Evolutionary conservation across 176 grass and related monocot species (phyloP), one percentile per base, ranked within the genome.

Genomic region (Rhynchospora pubera): DNA sequence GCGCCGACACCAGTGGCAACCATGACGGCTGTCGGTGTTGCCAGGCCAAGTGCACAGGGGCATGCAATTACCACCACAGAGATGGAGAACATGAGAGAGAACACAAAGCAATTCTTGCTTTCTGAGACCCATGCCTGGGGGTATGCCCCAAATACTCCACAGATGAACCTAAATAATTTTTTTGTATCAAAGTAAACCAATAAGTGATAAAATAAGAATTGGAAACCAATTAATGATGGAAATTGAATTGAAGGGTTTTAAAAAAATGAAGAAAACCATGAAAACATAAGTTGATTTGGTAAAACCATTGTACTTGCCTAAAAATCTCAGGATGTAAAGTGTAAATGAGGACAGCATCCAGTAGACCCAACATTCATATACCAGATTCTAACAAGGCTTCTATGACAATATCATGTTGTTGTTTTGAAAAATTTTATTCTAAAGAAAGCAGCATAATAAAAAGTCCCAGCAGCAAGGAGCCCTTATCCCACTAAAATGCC

Each of bases 51-150:
- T 19, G 96, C 96, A 32, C 96, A 99, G 58, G 92, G 96, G 42
- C 96, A 99, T 77, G 96, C 96, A 89, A 99, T 99, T 42, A 99
- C 92, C 67, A 99, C 96, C 2, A 99, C 96, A 82, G 96, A 88
- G 89, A 99, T 99, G 10, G 96, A 89, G 72, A 99, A 99, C 96
- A 99, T 99, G 74, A 99, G 96, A 63, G 96, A 99, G 89, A 97
- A 93, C 22, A 97, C 91, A 75, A 97, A 97, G 83, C 89, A 93
- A 15, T 97, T 97, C 85, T 91, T 89, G 87, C 52, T 94, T 80
- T 88, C 89, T 32, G 89, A 81, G 74, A 93, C 58, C 96, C 96
- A 99, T 61, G 96, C 93, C 85, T 90, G 30, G 80, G 92, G 92
- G 85, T 99, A 99, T 61, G 96, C 89, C 53, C 92, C 96, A 45